These are phyloP conservation scores for Debaryomyces prosopidis DNA, from an alignment of 805 yeast genomes.

Conservation along the genomic window DNA sequence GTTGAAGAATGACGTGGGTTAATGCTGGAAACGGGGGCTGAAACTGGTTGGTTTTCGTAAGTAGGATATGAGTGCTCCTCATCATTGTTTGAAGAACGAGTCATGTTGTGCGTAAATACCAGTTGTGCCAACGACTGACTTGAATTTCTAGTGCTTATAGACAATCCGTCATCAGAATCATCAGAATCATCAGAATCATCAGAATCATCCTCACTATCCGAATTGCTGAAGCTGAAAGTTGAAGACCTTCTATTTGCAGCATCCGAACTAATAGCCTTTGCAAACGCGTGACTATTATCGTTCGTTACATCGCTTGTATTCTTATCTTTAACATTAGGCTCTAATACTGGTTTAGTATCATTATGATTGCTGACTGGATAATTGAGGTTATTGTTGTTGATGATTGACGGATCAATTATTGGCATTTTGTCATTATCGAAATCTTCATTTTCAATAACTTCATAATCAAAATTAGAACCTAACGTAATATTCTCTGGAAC, in stretches of 20 bases:
- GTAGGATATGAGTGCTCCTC: constrained; percentile 21
- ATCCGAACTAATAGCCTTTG: too few species aligned
- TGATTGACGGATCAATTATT: constrained; percentile 22
- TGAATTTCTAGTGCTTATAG: constrained; percentile 38
- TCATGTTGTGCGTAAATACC: constrained; percentile 28
- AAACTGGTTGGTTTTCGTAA: constrained; percentile 20
- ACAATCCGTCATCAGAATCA: constrained; percentile 34
- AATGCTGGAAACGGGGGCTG: constrained; percentile 25
- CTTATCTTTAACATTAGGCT: too few species aligned
- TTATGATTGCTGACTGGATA: background rate
- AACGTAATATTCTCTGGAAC: constrained; percentile 46
- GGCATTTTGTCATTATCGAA: constrained; percentile 19
- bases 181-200: constrained; percentile 23
- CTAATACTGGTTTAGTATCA: background rate
- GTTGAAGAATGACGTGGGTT: constrained; percentile 37
- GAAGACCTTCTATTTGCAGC: background rate
- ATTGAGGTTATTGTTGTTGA: constrained; percentile 9
- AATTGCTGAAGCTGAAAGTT: too few species aligned
- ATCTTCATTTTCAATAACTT: constrained; percentile 29
- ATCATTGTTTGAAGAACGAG: constrained; percentile 6
- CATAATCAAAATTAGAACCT: constrained; percentile 42
- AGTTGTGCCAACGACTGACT: constrained; percentile 46
- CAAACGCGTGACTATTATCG: background rate
- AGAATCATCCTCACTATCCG: background rate
- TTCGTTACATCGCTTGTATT: background rate